Conservation (phyloP, 208 protist species). For the Wallacemonas rigidus region DNA sequence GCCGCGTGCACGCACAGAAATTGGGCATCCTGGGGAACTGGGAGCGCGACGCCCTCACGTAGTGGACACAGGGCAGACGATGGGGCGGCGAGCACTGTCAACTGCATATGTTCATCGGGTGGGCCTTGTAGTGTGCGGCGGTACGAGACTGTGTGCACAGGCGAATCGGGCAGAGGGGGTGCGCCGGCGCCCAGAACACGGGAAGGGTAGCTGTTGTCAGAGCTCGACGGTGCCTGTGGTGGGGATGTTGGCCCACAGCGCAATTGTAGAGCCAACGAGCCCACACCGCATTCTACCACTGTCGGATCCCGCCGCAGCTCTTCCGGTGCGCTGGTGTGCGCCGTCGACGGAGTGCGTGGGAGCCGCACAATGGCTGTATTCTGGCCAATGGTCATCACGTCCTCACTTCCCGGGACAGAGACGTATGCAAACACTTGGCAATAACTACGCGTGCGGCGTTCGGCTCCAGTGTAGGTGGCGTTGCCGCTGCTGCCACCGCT, state of each 20-base stretch:
- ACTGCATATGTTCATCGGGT: not conserved
- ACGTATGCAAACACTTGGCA: constrained; percentile 11
- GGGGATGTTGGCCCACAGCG: not conserved
- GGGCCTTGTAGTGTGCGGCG: constrained; percentile 11
- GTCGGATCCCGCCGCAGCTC: too few species aligned
- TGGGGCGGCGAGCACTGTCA: not conserved
- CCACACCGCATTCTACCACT: constrained; percentile 17
- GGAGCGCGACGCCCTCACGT: not conserved
- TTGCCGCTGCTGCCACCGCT: not conserved
- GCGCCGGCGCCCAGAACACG: too few species aligned
- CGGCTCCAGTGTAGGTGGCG: not conserved
- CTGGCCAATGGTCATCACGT: not conserved
- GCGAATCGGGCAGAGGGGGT: not conserved
- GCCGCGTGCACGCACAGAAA: constrained; percentile 15
- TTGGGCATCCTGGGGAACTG: not conserved
- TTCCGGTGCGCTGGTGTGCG: not conserved
- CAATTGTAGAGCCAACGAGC: not conserved
- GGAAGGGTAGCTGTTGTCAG: too few species aligned
- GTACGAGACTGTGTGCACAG: not conserved
- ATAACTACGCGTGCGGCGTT: not conserved
- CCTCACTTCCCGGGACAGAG: not conserved
- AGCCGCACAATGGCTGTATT: constrained; percentile 24
- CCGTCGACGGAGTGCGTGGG: constrained; percentile 16
- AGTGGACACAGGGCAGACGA: not conserved
- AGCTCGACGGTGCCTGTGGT: too few species aligned